Conservation (phyloP, 2,329 filamentous ascomycete species). For the Aspergillus novoparasiticus region DNA sequence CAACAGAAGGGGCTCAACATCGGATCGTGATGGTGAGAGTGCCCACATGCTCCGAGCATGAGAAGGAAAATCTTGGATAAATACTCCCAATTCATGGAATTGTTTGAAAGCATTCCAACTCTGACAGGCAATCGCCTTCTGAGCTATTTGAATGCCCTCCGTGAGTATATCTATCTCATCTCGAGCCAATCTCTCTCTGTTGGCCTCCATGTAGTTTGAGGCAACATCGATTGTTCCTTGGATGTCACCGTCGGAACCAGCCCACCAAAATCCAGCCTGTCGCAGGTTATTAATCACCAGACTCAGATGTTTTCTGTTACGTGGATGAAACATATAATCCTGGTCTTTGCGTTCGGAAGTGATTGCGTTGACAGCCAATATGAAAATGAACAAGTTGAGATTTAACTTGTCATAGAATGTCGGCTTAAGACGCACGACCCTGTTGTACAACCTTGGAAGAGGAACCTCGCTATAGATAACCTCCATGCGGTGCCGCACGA, state of each 20-base stretch:
- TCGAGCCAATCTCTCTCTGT: conserved; percentile 58
- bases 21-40: conserved; percentile 53
- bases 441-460: conserved; percentile 73
- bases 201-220: conserved; percentile 66
- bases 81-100: conserved; percentile 77
- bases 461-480: conserved; percentile 67
- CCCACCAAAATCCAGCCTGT: conserved; percentile 84
- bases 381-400: conserved; percentile 81
- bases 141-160: conserved; percentile 68
- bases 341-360: conserved; percentile 81
- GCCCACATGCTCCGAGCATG: conserved; percentile 67
- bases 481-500: conserved; percentile 75
- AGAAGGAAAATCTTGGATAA: conserved; percentile 67
- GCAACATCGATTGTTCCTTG: conserved; percentile 66
- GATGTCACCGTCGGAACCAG: conserved; percentile 72
- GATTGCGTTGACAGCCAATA: conserved; percentile 82
- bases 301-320: conserved; percentile 67
- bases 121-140: conserved; percentile 59
- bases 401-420: conserved; percentile 83
- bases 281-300: conserved; percentile 76
- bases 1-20: conserved; percentile 53
- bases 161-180: conserved; percentile 64
- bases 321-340: conserved; percentile 87
- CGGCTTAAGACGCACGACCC: conserved; percentile 72
- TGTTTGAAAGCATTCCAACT: conserved; percentile 69